These are phyloP conservation scores for Aspergillus novofumigatus DNA, from an alignment of 2,329 filamentous ascomycete species.

Conservation along the genomic window DNA sequence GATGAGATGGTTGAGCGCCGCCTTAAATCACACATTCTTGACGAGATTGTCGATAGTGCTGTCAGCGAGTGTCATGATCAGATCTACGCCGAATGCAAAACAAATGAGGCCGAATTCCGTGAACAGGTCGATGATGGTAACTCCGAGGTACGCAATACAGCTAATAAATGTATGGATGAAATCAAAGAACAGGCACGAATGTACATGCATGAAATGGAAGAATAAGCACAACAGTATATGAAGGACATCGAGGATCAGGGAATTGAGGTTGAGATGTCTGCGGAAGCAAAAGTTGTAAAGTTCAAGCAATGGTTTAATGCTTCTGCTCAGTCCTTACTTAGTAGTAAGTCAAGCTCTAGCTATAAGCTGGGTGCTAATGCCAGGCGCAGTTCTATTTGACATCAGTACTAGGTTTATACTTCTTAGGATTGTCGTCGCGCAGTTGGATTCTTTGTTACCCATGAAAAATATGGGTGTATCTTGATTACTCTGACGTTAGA, in stretches of 20 bases:
- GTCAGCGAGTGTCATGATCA: slow-evolving; percentile 14
- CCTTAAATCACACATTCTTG: slow-evolving; percentile 8
- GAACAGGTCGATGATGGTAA: slow-evolving; percentile 16
- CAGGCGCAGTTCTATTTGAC: slow-evolving; percentile 16
- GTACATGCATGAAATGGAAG: slow-evolving; percentile 10
- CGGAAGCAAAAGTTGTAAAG: slow-evolving; percentile 4
- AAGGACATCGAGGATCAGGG: slow-evolving; percentile 10
- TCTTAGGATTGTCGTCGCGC: background rate
- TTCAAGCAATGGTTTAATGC: slow-evolving; percentile 10
- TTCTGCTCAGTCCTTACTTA: slow-evolving; percentile 9
- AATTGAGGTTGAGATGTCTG: slow-evolving; percentile 9
- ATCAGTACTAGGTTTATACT: slow-evolving; percentile 1
- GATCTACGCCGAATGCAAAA: slow-evolving; percentile 14
- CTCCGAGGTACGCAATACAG: slow-evolving; percentile 12
- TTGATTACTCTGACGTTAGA: background rate
- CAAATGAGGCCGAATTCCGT: slow-evolving; percentile 12
- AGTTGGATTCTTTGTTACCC: background rate
- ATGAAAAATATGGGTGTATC: background rate
- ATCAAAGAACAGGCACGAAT: slow-evolving; percentile 9
- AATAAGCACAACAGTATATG: slow-evolving; percentile 12
- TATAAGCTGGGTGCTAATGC: slow-evolving; percentile 7
- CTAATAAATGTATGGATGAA: slow-evolving; percentile 13
- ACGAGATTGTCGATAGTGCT: slow-evolving; percentile 12
- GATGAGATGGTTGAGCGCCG: slow-evolving; percentile 8
- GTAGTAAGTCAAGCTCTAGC: slow-evolving; percentile 8